Evolutionary conservation across 163 green algal species (phyloP), one percentile per base, ranked within the genome.

Genomic region (Trebouxiophyceae sp.): DNA sequence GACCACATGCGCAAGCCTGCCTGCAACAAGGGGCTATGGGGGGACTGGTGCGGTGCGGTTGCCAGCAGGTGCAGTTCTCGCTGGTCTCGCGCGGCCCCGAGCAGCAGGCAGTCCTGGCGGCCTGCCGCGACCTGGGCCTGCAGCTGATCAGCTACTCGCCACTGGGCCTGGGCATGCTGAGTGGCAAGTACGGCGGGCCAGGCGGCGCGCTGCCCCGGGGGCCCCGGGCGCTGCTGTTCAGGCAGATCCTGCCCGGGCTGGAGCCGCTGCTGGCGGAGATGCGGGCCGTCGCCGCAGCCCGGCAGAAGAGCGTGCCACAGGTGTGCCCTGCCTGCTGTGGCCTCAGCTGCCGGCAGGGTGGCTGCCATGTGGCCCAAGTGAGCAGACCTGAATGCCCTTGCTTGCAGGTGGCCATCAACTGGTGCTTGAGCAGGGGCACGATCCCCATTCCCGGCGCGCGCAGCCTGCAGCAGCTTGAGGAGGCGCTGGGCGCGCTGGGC

Each of bases 391-490:
- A n/a, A n/a, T n/a, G n/a, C 39, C 8, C 23, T 56, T 30, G 1
- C 45, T 26, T 60, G 58, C 82, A 96, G 86, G 86, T 98, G 28
- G 91, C 89, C 6, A 84, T 97, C 65, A 93, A 95, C 75, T 98
- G 92, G 91, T 96, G 87, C 76, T 90, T 96, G 3, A 80, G 64
- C 29, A 89, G 97, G 72, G 91, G 87, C 24, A 87, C 90, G 0
- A 71, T 97, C 8, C 93, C 93, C n/a, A 97, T 98, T 31, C 91
- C 91, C 2, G 93, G 93, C 0, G 92, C 89, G 23, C 92, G 91
- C 69, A 86, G 78, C 47, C 34, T 96, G 28, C 20, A 30, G 33
- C 87, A 97, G 76, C 85, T 81, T 0, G 46, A 75, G 33, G 84
- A 91, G 1, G 96, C 95, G 66, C 68, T 97, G 1, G 87, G 87